Evolutionary conservation across 2,329 filamentous ascomycete species (phyloP).

Genomic region (Daldinia sp.): DNA sequence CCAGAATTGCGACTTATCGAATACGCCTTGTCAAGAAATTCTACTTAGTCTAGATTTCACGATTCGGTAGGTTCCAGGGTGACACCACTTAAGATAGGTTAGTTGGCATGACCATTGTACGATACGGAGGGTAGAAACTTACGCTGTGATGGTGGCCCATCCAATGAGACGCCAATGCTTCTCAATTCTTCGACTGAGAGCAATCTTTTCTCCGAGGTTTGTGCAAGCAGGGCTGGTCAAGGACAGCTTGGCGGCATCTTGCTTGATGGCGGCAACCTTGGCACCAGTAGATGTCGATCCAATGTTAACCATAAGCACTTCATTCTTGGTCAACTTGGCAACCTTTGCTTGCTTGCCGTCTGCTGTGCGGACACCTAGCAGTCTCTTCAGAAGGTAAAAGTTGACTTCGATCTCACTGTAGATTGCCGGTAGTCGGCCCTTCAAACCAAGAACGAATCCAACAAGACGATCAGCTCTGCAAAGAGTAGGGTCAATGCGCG

Average conservation of each 20-base stretch:
- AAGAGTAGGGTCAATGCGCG: constrained; percentile 94
- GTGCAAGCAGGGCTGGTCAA: constrained; percentile 95
- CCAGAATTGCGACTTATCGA: constrained; percentile 2
- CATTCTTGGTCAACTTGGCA: constrained; percentile 96
- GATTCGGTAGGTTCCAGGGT: constrained; percentile 60
- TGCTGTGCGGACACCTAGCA: constrained; percentile 95
- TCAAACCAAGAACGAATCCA: constrained; percentile 95
- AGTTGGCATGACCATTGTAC: constrained; percentile 32
- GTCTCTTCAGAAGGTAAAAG: constrained; percentile 94
- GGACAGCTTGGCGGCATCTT: constrained; percentile 94
- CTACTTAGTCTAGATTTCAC: constrained; percentile 13
- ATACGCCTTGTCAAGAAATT: constrained; percentile 1
- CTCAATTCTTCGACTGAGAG: constrained; percentile 35
- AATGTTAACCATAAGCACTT: constrained; percentile 99
- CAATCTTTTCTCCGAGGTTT: constrained; percentile 71
- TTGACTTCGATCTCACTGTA: constrained; percentile 99
- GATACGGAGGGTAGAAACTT: constrained; percentile 17
- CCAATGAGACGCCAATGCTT: constrained; percentile 47
- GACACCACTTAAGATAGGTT: constrained; percentile 55
- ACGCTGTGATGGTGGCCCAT: constrained; percentile 44
- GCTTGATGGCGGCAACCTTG: constrained; percentile 96
- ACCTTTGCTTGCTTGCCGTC: constrained; percentile 99
- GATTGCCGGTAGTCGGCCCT: constrained; percentile 92
- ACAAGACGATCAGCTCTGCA: constrained; percentile 99
- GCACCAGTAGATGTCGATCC: constrained; percentile 96